Evolutionary conservation across 164 flowering plant genomes (phyloP), one percentile per base, ranked within the genome.

Genomic region (Vitis labrusca): DNA sequence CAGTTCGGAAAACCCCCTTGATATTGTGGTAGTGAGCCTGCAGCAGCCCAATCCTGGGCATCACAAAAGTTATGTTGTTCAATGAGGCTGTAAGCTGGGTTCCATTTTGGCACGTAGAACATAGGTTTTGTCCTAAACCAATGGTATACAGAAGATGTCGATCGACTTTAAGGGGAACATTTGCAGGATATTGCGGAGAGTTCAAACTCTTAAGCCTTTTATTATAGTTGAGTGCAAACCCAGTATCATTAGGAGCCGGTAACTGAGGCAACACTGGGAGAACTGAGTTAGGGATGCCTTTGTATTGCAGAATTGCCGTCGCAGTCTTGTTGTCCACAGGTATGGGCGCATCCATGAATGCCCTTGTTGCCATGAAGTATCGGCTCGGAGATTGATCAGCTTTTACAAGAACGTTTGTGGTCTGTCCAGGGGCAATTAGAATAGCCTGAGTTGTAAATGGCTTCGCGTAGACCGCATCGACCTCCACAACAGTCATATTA

Each of bases 351-450:
- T 78, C 80, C 77, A 78, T 76, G 82, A 81, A 82, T 0, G 82
- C 68, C 9, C 75, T 63, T 6, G 78, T 76, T 0, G 74, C 74
- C 73, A 81, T 65, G 71, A 78, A 55, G 66, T 74, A 82, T 60
- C 68, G 63, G 23, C 77, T 78, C 3, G 73, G 59, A 27, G 19
- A 61, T 37, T 70, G 68, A 50, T 59, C 57, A 10, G 85, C 73
- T 6, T 64, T 53, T 10, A 81, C 67, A 8, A 78, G 66, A 8
- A 76, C 85, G 44, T 78, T 81, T 16, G 76, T 76, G 62, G 82
- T 81, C 47, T 81, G 84, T 10, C 82, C 82, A 1, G 84, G 84
- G 2, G 82, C 80, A 5, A 81, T 71, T 0, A 81, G 65, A 10
- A 81, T 66, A 1, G 78, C 67, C 44, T 73, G 52, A 0, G 79